Conservation (phyloP, 768 basidiomycete genomes). For the Panellus pusillus region DNA sequence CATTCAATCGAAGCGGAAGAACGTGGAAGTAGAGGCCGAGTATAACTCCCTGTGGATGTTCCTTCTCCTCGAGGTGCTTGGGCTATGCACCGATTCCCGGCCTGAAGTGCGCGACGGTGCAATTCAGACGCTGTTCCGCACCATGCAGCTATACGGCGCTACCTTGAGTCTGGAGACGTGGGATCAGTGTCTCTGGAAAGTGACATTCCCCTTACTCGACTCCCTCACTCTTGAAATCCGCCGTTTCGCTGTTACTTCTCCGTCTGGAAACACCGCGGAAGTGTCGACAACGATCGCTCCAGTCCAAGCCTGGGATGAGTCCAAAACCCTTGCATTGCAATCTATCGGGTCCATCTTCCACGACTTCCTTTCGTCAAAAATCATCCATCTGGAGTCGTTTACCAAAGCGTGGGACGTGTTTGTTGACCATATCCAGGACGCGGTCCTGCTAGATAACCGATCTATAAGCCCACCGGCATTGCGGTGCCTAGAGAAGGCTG, state of each 20-base stretch:
- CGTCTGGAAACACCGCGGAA: background rate
- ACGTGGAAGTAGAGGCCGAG: slow-evolving; percentile 59
- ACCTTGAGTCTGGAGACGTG: slow-evolving; percentile 81
- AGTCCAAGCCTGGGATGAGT: slow-evolving; percentile 78
- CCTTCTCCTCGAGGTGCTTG: slow-evolving; percentile 79
- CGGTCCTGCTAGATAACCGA: slow-evolving; percentile 67
- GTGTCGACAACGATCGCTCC: slow-evolving; percentile 17
- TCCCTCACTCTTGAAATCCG: slow-evolving; percentile 61
- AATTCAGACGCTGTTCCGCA: slow-evolving; percentile 92
- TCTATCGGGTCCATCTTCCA: slow-evolving; percentile 83
- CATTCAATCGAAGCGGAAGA: slow-evolving; percentile 80
- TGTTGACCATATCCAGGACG: slow-evolving; percentile 67
- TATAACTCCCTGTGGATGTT: slow-evolving; percentile 95
- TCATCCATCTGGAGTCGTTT: slow-evolving; percentile 74
- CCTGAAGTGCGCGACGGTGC: slow-evolving; percentile 91
- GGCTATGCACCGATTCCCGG: slow-evolving; percentile 77
- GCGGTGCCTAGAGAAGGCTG: slow-evolving; percentile 77
- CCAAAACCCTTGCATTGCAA: slow-evolving; percentile 80
- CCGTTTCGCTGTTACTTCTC: slow-evolving; percentile 29
- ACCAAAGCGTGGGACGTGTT: slow-evolving; percentile 72
- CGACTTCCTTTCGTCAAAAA: slow-evolving; percentile 72
- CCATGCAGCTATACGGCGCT: slow-evolving; percentile 90
- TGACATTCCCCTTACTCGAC: slow-evolving; percentile 85
- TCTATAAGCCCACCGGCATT: slow-evolving; percentile 80
- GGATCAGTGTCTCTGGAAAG: slow-evolving; percentile 89